These are phyloP conservation scores for Neospermospora avenae DNA, from an alignment of 2,329 filamentous ascomycete species.

Conservation along the genomic window DNA sequence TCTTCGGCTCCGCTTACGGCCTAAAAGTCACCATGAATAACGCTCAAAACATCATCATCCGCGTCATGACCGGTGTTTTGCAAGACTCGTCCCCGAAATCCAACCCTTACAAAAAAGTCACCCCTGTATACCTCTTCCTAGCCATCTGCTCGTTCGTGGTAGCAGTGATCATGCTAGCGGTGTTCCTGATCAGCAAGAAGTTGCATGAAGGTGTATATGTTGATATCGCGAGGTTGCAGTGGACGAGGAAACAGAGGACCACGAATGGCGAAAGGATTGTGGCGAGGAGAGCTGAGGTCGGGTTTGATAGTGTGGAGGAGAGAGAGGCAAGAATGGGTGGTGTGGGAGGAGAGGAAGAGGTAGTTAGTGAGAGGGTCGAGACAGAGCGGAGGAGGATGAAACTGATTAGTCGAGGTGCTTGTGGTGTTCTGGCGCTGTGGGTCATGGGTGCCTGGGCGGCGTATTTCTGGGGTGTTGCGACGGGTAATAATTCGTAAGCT, in stretches of 20 bases:
- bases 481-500: conserved; percentile 42
- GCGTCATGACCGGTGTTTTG: conserved; percentile 54
- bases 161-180: conserved; percentile 38
- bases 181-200: conserved; percentile 35
- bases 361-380: conserved; percentile 39
- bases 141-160: conserved; percentile 48
- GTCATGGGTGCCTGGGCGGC: conserved; percentile 51
- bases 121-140: conserved; percentile 54
- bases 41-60: conserved; percentile 57
- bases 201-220: conserved; percentile 21
- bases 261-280: conserved; percentile 43
- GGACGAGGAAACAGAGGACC: conserved; percentile 53
- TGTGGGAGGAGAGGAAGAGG: conserved; percentile 20
- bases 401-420: conserved; percentile 36
- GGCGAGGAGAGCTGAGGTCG: conserved; percentile 40
- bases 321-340: background rate
- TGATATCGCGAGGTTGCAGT: conserved; percentile 51
- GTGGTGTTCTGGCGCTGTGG: conserved; percentile 43
- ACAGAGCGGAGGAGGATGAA: conserved; percentile 42
- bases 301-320: conserved; percentile 35
- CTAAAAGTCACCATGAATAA: conserved; percentile 62
- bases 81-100: conserved; percentile 50
- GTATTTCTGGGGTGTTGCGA: conserved; percentile 60
- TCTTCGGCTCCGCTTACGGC: conserved; percentile 58
- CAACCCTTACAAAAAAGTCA: conserved; percentile 53